phyloP scores from a whole-genome alignment of 305 asterid species.

The Fraxinus angustifolia region DNA sequence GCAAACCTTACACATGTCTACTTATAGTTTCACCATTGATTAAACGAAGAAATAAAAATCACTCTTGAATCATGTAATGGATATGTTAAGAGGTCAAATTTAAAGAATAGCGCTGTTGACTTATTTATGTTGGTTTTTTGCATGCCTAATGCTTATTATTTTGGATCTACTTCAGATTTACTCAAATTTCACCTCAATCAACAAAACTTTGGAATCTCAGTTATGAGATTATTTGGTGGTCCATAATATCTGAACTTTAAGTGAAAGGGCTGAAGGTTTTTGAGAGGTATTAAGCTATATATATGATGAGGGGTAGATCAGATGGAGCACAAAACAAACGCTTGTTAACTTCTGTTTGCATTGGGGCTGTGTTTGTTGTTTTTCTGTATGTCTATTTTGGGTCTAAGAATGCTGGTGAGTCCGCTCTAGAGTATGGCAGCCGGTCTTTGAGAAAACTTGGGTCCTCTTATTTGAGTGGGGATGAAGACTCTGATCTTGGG shows the following conservation, averaged over 20 bases:
- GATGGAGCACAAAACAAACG: slow-evolving; percentile 82
- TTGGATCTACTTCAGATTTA: not conserved
- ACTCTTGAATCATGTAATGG: not conserved
- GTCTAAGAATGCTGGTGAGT: slow-evolving; percentile 66
- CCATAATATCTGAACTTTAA: slow-evolving; percentile 25
- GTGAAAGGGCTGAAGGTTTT: slow-evolving; percentile 26
- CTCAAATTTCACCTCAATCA: slow-evolving; percentile 20
- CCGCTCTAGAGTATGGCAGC: slow-evolving; percentile 87
- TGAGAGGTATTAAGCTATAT: slow-evolving; percentile 25
- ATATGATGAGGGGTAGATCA: slow-evolving; percentile 77
- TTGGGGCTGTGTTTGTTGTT: slow-evolving; percentile 58
- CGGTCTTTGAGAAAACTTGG: slow-evolving; percentile 75
- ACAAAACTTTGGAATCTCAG: slow-evolving; percentile 17
- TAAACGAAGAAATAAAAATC: not conserved
- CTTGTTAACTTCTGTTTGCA: slow-evolving; percentile 49
- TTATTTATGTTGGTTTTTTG: not conserved
- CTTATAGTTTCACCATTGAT: not conserved
- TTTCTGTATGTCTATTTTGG: slow-evolving; percentile 63
- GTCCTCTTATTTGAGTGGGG: slow-evolving; percentile 76
- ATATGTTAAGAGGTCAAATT: not conserved
- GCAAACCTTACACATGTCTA: not conserved
- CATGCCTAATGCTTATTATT: not conserved
- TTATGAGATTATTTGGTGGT: slow-evolving; percentile 27
- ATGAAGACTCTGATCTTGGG: slow-evolving; percentile 71
- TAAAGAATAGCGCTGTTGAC: not conserved